Conservation (phyloP, 352 stramenopile genomes). For the Phytophthora idaei region DNA sequence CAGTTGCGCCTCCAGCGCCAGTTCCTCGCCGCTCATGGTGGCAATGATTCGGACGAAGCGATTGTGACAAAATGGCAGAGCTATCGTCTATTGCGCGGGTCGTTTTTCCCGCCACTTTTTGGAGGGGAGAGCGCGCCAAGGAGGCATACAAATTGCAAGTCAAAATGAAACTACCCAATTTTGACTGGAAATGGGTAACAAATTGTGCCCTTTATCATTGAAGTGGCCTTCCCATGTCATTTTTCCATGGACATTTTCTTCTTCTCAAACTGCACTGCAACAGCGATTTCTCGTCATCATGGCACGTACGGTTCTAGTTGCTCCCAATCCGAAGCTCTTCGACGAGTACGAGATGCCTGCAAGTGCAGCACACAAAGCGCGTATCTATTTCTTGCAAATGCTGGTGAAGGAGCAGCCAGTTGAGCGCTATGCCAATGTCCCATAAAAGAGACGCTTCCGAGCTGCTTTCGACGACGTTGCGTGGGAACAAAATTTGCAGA, state of each 20-base stretch:
- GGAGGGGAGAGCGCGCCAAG: slow-evolving; percentile 15
- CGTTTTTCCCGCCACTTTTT: slow-evolving; percentile 29
- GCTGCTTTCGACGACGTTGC: slow-evolving; percentile 20
- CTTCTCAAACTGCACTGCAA: background rate
- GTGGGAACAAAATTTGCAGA: slow-evolving; percentile 16
- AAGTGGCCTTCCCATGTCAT: slow-evolving; percentile 2
- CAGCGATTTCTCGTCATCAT: slow-evolving; percentile 5
- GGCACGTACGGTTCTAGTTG: slow-evolving; percentile 13
- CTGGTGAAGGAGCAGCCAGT: slow-evolving; percentile 16
- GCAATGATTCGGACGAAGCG: slow-evolving; percentile 5
- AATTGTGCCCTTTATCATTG: background rate
- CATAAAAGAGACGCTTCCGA: slow-evolving; percentile 20
- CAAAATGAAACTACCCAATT: background rate
- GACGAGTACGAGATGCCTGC: slow-evolving; percentile 26
- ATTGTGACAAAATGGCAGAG: slow-evolving; percentile 4
- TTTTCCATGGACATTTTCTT: background rate
- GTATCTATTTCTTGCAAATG: slow-evolving; percentile 15
- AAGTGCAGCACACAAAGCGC: slow-evolving; percentile 14
- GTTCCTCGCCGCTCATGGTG: slow-evolving; percentile 50
- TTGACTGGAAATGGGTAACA: slow-evolving; percentile 1
- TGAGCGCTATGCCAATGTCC: slow-evolving; percentile 1
- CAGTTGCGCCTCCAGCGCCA: slow-evolving; percentile 80
- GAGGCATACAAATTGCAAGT: slow-evolving; percentile 25
- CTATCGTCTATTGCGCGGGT: slow-evolving; percentile 3
- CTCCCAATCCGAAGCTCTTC: slow-evolving; percentile 18